A percentile compares a stretch with the other conserved stretches of the same genome.
These are phyloP conservation scores for Saccharomyces hybrid DNA, from an alignment of 1,139 yeast species.

Conservation along the genomic window DNA sequence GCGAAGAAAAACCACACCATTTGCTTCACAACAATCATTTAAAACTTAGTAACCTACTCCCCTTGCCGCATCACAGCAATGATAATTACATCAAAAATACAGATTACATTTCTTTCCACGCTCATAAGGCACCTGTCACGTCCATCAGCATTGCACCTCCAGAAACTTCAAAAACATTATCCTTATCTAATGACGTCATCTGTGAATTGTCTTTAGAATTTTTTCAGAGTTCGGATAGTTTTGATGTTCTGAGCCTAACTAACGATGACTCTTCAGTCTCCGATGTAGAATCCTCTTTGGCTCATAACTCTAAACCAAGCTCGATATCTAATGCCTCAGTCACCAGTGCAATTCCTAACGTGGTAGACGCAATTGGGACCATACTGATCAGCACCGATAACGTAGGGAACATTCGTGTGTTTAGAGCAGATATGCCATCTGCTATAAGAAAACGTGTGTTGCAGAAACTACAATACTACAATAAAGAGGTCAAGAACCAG, in stretches of 20 bases:
- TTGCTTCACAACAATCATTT: background rate
- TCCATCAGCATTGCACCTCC: slow-evolving; percentile 75
- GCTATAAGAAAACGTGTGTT: slow-evolving; percentile 33
- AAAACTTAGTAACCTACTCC: slow-evolving; percentile 2
- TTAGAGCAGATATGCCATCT: slow-evolving; percentile 69
- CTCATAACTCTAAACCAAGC: slow-evolving; percentile 3
- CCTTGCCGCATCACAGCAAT: slow-evolving; percentile 16
- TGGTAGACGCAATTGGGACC: slow-evolving; percentile 30
- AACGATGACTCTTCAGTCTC: background rate
- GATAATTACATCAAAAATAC: slow-evolving; percentile 26
- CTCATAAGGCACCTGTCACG: slow-evolving; percentile 67
- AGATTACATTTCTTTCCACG: slow-evolving; percentile 63
- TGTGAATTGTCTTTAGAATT: slow-evolving; percentile 49
- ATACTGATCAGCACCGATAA: slow-evolving; percentile 70
- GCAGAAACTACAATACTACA: slow-evolving; percentile 16
- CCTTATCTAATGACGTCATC: slow-evolving; percentile 70
- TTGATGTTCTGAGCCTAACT: slow-evolving; percentile 8
- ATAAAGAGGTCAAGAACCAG: slow-evolving; percentile 2
- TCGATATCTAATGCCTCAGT: background rate
- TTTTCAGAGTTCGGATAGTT: slow-evolving; percentile 30
- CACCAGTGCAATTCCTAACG: slow-evolving; percentile 11
- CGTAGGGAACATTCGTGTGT: slow-evolving; percentile 64
- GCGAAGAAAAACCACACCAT: slow-evolving; percentile 23
- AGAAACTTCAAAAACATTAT: slow-evolving; percentile 56
- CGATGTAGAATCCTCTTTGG: background rate